A percentile compares a stretch with the other conserved stretches of the same genome.
Evolutionary conservation across 768 basidiomycete genomes (phyloP).

Genomic region (Trametes coccinea): DNA sequence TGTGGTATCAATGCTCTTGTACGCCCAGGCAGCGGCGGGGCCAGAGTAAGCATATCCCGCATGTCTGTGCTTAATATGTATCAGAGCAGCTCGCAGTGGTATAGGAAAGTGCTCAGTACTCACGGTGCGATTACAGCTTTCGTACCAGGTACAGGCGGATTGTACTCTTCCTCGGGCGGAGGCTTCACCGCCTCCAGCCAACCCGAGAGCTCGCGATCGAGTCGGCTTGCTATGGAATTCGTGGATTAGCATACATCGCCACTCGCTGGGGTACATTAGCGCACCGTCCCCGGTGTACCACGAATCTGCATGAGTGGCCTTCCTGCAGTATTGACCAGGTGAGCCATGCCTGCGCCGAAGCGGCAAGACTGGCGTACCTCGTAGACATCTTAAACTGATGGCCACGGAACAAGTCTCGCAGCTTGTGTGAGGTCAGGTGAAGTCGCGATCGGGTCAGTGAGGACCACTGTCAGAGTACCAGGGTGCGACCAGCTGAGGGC

Average conservation of each 20-base stretch:
- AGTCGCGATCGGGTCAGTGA: too few relatives aligned
- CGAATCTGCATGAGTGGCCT: slow-evolving; percentile 82
- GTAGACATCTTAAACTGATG: neutral
- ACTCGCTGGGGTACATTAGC: slow-evolving; percentile 9
- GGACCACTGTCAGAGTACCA: too few relatives aligned
- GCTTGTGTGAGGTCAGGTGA: too few relatives aligned
- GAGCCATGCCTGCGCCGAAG: neutral
- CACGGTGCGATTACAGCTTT: slow-evolving; percentile 97
- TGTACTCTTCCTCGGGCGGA: slow-evolving; percentile 47
- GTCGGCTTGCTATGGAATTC: slow-evolving; percentile 46
- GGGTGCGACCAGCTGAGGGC: neutral
- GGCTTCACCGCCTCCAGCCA: slow-evolving; percentile 65
- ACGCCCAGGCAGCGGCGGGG: slow-evolving; percentile 93
- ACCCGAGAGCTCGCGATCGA: slow-evolving; percentile 58
- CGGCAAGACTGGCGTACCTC: neutral
- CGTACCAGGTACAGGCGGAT: slow-evolving; percentile 66
- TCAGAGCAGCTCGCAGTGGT: neutral
- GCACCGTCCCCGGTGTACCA: slow-evolving; percentile 84
- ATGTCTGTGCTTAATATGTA: slow-evolving; percentile 54
- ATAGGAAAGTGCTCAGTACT: slow-evolving; percentile 32
- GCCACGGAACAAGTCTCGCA: too few relatives aligned
- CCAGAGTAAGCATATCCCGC: slow-evolving; percentile 97
- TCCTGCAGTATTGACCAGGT: slow-evolving; percentile 34
- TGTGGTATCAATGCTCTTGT: slow-evolving; percentile 79
- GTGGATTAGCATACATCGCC: neutral